Evolutionary conservation across 306 rosid species (phyloP).

Genomic region (Fragaria vesca): DNA sequence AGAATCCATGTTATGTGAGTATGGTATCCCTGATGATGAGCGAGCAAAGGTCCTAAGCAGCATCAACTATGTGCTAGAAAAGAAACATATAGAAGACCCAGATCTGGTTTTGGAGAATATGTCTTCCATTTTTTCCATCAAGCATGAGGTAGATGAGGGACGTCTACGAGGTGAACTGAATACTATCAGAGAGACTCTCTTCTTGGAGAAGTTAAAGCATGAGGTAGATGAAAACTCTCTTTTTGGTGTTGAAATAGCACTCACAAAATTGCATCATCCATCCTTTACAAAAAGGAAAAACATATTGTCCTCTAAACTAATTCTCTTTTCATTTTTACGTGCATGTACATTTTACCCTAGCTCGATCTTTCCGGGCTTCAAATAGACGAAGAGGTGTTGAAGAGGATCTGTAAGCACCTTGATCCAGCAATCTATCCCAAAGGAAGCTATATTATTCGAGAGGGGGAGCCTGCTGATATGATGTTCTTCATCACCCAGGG

Average conservation of each 20-base stretch:
- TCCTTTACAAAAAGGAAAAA: no score
- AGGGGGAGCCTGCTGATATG: neutral
- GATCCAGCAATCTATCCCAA: neutral
- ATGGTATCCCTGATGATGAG: neutral
- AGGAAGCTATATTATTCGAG: neutral
- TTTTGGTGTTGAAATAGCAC: no score
- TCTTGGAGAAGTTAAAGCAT: neutral
- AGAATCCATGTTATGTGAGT: neutral
- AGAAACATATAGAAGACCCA: neutral
- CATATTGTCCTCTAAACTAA: neutral
- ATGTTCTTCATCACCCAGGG: neutral
- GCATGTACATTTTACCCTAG: neutral
- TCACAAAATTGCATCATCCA: neutral
- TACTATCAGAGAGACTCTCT: neutral
- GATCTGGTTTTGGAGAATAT: neutral
- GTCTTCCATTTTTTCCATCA: neutral
- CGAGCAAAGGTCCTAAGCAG: no score
- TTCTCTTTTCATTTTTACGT: neutral
- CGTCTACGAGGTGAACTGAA: neutral
- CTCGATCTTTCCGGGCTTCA: neutral
- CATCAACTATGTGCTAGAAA: accelerated
- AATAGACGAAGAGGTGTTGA: neutral
- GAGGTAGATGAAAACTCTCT: neutral
- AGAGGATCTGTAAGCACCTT: neutral
- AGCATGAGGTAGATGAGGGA: neutral